Conservation (phyloP, 2,329 filamentous ascomycete genomes). For the Chrysoporthe deuterocubensis region DNA sequence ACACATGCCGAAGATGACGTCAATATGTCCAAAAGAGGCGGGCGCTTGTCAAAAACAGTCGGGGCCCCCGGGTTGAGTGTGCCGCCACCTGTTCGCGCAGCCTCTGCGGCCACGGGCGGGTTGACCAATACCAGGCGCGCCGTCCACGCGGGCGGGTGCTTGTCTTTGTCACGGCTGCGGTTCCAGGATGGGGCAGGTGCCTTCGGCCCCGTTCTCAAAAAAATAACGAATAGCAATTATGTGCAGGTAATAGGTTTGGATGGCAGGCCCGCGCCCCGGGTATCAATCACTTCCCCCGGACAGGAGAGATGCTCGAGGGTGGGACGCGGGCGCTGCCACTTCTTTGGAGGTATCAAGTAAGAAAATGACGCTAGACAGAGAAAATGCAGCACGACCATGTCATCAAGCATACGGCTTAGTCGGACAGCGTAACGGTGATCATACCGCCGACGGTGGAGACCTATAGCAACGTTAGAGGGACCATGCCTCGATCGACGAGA, state of each 20-base stretch:
- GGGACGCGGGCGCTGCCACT: constrained; percentile 9
- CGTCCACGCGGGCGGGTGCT: neutral
- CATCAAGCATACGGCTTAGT: constrained; percentile 22
- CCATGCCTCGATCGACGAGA: neutral
- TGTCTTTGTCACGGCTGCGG: neutral
- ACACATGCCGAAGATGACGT: constrained; percentile 6
- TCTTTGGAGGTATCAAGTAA: constrained; percentile 13
- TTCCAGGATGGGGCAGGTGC: neutral
- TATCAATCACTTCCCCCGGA: constrained; percentile 1
- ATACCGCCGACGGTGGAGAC: constrained; percentile 24
- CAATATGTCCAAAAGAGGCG: constrained; percentile 10
- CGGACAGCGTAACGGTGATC: constrained; percentile 25
- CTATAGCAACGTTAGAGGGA: neutral
- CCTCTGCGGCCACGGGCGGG: neutral
- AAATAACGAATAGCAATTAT: constrained; percentile 30
- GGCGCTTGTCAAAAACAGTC: neutral
- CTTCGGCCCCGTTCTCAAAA: constrained; percentile 18
- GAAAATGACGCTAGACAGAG: constrained; percentile 27
- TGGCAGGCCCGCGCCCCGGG: constrained; percentile 16
- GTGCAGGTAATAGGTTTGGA: constrained; percentile 26
- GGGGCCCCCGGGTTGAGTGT: neutral
- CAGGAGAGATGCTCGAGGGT: constrained; percentile 13
- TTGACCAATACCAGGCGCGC: neutral
- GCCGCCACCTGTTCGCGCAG: constrained; percentile 4
- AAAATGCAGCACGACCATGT: constrained; percentile 22